Evolutionary conservation across 2,329 filamentous ascomycete genomes (phyloP).

Genomic region (Cladosporium sp.): DNA sequence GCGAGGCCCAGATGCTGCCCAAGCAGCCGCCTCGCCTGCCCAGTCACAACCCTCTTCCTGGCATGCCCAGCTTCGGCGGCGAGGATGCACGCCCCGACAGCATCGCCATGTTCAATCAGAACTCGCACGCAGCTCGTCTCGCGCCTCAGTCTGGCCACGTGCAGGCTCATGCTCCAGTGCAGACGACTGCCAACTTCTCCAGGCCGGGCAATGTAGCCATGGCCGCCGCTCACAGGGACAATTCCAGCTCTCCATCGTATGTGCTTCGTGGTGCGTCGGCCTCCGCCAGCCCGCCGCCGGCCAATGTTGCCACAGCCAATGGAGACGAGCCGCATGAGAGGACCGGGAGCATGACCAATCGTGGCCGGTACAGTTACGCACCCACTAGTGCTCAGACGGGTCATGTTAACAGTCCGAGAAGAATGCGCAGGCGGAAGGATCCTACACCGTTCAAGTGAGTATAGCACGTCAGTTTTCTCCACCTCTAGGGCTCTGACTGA

Average conservation of each 20-base stretch:
- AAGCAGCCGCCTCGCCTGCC: conserved; percentile 56
- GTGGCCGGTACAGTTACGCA: conserved; percentile 92
- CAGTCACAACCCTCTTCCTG: conserved; percentile 37
- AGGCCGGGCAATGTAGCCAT: conserved; percentile 21
- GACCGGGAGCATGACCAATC: conserved; percentile 92
- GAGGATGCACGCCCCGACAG: conserved; percentile 59
- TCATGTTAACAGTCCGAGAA: conserved; percentile 85
- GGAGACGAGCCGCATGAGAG: conserved; percentile 60
- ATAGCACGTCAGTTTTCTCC: no score
- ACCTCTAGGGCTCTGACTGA: neutral
- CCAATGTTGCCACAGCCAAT: conserved; percentile 26
- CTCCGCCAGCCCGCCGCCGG: conserved; percentile 19
- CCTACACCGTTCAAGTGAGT: conserved; percentile 97
- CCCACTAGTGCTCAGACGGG: conserved; percentile 77
- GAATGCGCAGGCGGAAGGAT: conserved; percentile 90
- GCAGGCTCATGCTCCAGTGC: conserved; percentile 1
- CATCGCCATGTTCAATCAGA: conserved; percentile 49
- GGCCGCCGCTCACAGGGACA: conserved; percentile 16
- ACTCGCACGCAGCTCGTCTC: conserved; percentile 26
- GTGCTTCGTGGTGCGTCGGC: conserved; percentile 16
- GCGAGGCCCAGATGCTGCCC: conserved; percentile 45
- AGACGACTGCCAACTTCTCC: conserved; percentile 27
- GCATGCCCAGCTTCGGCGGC: conserved; percentile 55
- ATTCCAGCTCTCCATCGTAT: conserved; percentile 24
- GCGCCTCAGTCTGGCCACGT: conserved; percentile 30